Evolutionary conservation across 2,329 filamentous ascomycete species (phyloP).

Genomic region (Epichloe glyceriae): DNA sequence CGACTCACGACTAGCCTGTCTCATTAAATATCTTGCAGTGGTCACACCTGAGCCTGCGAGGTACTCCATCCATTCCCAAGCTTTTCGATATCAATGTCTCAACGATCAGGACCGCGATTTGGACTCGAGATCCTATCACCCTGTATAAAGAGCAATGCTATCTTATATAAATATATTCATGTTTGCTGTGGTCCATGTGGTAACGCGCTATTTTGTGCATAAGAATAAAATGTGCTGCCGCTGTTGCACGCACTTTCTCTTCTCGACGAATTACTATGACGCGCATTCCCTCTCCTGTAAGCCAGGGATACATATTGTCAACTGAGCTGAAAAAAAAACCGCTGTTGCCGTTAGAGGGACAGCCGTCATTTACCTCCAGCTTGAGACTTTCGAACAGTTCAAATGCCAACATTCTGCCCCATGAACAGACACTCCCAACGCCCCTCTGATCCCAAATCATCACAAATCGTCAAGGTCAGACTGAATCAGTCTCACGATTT

Average conservation of each 20-base stretch:
- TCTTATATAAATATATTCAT: background rate
- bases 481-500: background rate
- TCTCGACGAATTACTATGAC: background rate
- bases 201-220: conserved; percentile 1
- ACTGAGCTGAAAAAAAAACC: background rate
- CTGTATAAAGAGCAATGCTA: background rate
- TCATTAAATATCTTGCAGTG: background rate
- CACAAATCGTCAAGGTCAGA: background rate
- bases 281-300: background rate
- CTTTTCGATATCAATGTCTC: background rate
- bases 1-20: background rate
- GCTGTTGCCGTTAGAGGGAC: background rate
- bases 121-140: background rate
- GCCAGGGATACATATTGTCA: background rate
- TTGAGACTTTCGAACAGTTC: background rate
- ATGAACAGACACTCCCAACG: background rate
- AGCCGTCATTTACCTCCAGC: background rate
- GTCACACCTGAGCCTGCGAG: background rate
- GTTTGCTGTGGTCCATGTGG: background rate
- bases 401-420: background rate
- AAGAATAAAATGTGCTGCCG: conserved; percentile 2
- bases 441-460: background rate
- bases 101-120: background rate
- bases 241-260: background rate
- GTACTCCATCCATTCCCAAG: background rate